phyloP scores from a whole-genome alignment of 78 protist genomes.

The Cavenderia fasciculata region DNA sequence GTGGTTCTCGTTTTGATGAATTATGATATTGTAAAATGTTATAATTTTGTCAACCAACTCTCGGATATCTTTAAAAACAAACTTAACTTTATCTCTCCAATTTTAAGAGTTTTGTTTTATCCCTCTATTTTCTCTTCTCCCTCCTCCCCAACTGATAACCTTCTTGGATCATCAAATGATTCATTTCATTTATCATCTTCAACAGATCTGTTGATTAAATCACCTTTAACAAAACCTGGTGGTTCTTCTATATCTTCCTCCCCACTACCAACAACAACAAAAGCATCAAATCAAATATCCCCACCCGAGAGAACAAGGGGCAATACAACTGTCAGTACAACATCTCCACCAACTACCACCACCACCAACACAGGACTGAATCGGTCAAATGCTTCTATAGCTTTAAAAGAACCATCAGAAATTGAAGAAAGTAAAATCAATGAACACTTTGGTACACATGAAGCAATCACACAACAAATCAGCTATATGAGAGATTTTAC shows the following conservation, averaged over 20 bases:
- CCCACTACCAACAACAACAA: background rate
- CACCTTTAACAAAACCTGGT: background rate
- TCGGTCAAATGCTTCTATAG: background rate
- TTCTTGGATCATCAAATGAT: too few species aligned
- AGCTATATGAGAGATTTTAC: conserved; percentile 26
- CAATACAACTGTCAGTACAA: too few species aligned
- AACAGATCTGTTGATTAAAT: background rate
- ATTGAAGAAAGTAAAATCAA: conserved; percentile 17
- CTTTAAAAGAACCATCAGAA: background rate
- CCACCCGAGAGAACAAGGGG: too few species aligned
- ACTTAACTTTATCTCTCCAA: conserved; percentile 8
- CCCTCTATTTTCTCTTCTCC: conserved; percentile 60
- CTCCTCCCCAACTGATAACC: too few species aligned
- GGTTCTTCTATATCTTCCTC: background rate
- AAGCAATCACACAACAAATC: conserved; percentile 35
- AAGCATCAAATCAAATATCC: background rate
- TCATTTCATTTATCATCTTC: conserved; percentile 3
- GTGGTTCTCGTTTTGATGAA: conserved; percentile 26
- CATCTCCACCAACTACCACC: background rate
- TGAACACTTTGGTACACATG: background rate
- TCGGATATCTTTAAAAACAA: conserved; percentile 46
- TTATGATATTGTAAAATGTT: conserved; percentile 22
- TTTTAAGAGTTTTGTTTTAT: conserved; percentile 19
- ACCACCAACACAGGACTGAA: background rate
- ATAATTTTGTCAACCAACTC: conserved; percentile 29